Evolutionary conservation across 768 basidiomycete genomes (phyloP).

Genomic region (Lactifluus hygrophoroides): DNA sequence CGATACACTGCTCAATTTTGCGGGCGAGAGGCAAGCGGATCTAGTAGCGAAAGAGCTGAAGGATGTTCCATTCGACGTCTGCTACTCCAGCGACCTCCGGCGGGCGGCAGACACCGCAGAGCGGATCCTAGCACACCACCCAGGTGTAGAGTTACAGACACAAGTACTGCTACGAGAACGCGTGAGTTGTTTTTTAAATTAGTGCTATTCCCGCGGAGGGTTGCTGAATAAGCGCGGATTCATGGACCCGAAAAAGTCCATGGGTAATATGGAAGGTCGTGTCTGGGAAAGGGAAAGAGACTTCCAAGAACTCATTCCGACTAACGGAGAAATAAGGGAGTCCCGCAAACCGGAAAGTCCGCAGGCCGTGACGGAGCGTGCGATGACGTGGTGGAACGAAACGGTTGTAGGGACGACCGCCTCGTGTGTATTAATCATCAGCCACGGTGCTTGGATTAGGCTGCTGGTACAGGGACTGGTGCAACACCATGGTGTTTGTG

Average conservation of each 20-base stretch:
- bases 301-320: not conserved
- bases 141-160: conserved; percentile 35
- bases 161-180: conserved; percentile 53
- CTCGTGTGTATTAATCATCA: conserved; percentile 41
- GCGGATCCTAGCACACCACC: conserved; percentile 48
- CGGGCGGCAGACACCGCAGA: conserved; percentile 70
- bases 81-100: conserved; percentile 63
- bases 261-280: conserved; percentile 56
- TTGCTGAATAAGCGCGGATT: not conserved
- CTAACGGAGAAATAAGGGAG: not conserved
- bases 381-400: conserved; percentile 52
- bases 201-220: too few species aligned
- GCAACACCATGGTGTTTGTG: conserved; percentile 32
- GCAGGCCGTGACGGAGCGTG: conserved; percentile 30
- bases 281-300: not conserved
- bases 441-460: conserved; percentile 59
- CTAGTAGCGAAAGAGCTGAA: conserved; percentile 47
- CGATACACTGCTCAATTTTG: conserved; percentile 57
- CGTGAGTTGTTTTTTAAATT: too few species aligned
- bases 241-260: conserved; percentile 33
- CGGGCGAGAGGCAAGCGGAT: conserved; percentile 51
- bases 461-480: conserved; percentile 42
- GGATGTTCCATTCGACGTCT: conserved; percentile 45
- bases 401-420: conserved; percentile 28
- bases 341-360: conserved; percentile 17